Evolutionary conservation across 805 yeast genomes (phyloP), one percentile per base, ranked within the genome.

Genomic region (Kurtzmaniella cleridarum): DNA sequence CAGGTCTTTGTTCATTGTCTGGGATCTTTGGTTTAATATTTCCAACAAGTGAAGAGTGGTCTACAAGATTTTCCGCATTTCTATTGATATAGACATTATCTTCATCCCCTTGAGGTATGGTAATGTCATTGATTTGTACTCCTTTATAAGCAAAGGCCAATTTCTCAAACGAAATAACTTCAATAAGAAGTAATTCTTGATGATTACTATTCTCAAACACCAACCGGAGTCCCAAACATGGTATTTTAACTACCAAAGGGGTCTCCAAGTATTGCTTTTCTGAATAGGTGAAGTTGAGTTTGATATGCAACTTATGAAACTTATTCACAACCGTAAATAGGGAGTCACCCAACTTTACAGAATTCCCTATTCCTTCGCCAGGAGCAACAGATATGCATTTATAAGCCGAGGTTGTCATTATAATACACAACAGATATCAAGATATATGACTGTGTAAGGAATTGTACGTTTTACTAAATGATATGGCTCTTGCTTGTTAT

Each of bases 291-390:
- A 67, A 43, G n/a, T 51, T 49, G 23, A 61, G 43, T 34, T 55
- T 52, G 40, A 57, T 57, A 39, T 62, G 53, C 46, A 48, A 53
- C 34, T 52, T 48, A 30, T 47, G 45, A 30, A 62, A 44, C 17
- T 46, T 50, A 35, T 53, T 45, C 31, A 64, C 47, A 5, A 62
- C 52, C 31, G 49, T 37, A 38, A 55, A 59, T 46, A 67, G 49
- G 36, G 57, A 50, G 23, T 45, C 45, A 5, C 69, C 68, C 16
- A 67, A 48, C 24, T 50, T 46, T 18, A 65, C 43, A 15, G 43
- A 35, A 35, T 54, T 50, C 13, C 62, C 59, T 20, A 67, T 47
- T n/a, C 71, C 67, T 37, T 61, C 57, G 18, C 69, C 67, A 10
- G 73, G 73, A 16, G 35, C 42, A 12, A 56, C 45, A 13, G 43